Conservation (phyloP, 306 rosid genomes). For the Nissolia schottii region DNA sequence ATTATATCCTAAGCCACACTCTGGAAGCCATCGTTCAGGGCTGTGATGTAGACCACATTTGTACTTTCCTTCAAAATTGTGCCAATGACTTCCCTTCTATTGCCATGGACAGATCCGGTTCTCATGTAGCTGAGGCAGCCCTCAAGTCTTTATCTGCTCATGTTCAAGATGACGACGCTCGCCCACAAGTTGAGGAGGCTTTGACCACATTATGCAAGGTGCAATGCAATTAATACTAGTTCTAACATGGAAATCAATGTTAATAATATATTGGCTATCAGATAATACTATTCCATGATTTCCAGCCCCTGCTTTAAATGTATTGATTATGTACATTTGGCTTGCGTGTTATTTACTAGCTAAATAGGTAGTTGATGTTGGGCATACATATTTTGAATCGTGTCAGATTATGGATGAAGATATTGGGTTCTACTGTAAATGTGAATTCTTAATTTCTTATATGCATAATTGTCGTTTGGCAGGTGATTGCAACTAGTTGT, state of each 20-base stretch:
- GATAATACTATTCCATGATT: not conserved
- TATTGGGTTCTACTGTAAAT: not conserved
- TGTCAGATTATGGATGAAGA: not conserved
- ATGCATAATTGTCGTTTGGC: conserved; percentile 21
- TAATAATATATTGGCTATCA: not conserved
- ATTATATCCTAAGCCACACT: conserved; percentile 86
- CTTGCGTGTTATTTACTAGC: not conserved
- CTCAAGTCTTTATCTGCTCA: conserved; percentile 57
- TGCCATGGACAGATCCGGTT: conserved; percentile 88
- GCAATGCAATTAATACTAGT: not conserved
- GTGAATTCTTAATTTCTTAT: not conserved
- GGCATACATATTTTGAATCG: not conserved
- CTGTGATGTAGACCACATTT: conserved; percentile 51
- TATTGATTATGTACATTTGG: not conserved
- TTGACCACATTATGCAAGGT: conserved; percentile 70
- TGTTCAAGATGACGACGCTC: conserved; percentile 47
- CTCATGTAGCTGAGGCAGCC: conserved; percentile 85
- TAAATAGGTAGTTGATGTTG: not conserved
- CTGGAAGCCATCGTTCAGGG: conserved; percentile 73
- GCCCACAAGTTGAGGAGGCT: conserved; percentile 54
- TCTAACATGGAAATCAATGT: not conserved
- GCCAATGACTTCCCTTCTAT: conserved; percentile 59
- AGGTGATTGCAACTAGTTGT: conserved; percentile 62
- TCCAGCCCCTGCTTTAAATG: not conserved
- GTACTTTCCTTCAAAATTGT: conserved; percentile 56